These are phyloP conservation scores for Fusarium chaquense DNA, from an alignment of 2,329 filamentous ascomycete species.

Conservation along the genomic window DNA sequence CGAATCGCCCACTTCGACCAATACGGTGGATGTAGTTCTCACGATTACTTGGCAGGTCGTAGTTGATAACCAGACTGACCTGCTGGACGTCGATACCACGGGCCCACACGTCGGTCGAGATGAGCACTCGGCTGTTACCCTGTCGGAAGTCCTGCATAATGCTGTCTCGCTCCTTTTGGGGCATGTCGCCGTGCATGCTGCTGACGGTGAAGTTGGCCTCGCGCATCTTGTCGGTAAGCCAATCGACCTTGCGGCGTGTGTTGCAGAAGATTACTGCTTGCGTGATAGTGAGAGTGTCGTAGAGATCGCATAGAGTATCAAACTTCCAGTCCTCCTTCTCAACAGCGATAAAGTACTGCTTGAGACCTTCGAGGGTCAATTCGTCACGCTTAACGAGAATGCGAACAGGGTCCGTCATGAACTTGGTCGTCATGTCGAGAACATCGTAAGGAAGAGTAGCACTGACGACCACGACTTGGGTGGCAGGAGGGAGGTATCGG, in stretches of 20 bases:
- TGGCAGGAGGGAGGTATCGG: slow-evolving; percentile 94
- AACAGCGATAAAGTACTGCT: slow-evolving; percentile 99
- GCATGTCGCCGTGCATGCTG: slow-evolving; percentile 99
- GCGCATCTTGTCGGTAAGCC: slow-evolving; percentile 99
- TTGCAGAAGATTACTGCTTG: slow-evolving; percentile 99
- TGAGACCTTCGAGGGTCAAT: slow-evolving; percentile 94
- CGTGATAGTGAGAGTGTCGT: slow-evolving; percentile 98
- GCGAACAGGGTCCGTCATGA: slow-evolving; percentile 98
- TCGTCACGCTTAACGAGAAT: slow-evolving; percentile 99
- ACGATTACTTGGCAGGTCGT: slow-evolving; percentile 96
- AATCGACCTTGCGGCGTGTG: slow-evolving; percentile 98
- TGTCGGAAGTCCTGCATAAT: slow-evolving; percentile 99
- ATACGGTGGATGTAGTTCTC: slow-evolving; percentile 99
- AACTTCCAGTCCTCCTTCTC: slow-evolving; percentile 99
- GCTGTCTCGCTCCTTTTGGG: slow-evolving; percentile 95
- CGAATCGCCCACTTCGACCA: slow-evolving; percentile 93
- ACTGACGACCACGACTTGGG: slow-evolving; percentile 97
- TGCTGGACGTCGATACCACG: slow-evolving; percentile 99
- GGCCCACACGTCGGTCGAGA: slow-evolving; percentile 98
- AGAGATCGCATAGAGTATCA: slow-evolving; percentile 97
- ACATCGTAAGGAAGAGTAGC: slow-evolving; percentile 98
- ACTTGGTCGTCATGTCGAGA: slow-evolving; percentile 98
- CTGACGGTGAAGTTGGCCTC: slow-evolving; percentile 99
- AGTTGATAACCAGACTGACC: slow-evolving; percentile 98
- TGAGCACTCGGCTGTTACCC: slow-evolving; percentile 94